Base-by-base conservation (phyloP, 306 rosid species). In the Arachis stenosperma region DNA sequence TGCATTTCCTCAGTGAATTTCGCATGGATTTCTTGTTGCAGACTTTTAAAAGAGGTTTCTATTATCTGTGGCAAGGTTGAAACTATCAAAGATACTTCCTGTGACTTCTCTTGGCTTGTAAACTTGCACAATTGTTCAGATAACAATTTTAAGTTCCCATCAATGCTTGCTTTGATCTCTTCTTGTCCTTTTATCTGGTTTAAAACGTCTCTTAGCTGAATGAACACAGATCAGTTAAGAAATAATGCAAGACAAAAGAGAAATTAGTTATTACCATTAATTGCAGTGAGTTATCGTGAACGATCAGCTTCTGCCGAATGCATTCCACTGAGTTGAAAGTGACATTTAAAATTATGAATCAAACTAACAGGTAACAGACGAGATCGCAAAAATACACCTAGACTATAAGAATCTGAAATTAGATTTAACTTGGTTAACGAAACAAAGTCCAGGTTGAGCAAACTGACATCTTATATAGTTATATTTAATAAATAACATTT, bases 121-220 rank as follows among this genome's bases (percentile, higher is more conserved):
- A 76, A 79, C 71, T 75, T 83, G 72, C 81, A 84, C 64, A 84
- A 68, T 74, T 77, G 86, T 67, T 91, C 96, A 12, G 86, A 83
- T 73, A 90, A 83, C 70, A 76, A 83, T 80, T 87, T 87, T 82
- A 95, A 81, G 84, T 88, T 86, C 73, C 70, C 86, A 43, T 85
- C 91, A 55, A 90, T 61, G 83, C 77, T 88, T 77, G 85, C 85
- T 86, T 82, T 92, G 53, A 88, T 58, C 62, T 90, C 97, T 78
- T 90, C 94, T 65, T 90, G 98, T 78, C 89, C 89, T 85, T 86
- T 92, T 66, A 57, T 88, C 99, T 95, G 87, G 76, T 78, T 83
- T 54, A 75, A 71, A 75, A 75, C 79, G 44, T 59, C 78, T n/a
- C 57, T 13, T 52, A 55, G 70, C 57, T 65, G 6, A 47, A 46